Base-by-base conservation (phyloP, 306 rosid species). In the Cucumis cinereus region DNA sequence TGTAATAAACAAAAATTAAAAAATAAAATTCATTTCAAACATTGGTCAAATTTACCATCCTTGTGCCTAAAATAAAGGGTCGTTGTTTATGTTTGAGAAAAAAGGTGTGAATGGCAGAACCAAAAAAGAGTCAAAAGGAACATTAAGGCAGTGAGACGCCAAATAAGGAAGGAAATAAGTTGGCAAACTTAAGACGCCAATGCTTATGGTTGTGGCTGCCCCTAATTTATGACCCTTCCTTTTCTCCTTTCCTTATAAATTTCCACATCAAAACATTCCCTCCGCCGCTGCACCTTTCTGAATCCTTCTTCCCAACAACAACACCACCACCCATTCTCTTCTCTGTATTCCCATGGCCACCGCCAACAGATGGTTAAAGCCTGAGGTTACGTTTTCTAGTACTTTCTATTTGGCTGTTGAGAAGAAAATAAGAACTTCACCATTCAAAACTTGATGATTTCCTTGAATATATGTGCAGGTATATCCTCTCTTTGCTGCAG, bases 401-500 rank as follows among this genome's bases (percentile, higher is more conserved):
- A 9, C 36, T 49, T 79, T 38, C 28, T 62, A 78, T 78, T 78
- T 80, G 77, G 56, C 40, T 67, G 52, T 10, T 49, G 24, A 61
- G 67, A 64, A 53, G 41, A 63, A 36, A 41, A 6, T 35, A 69
- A 43, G 0, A 5, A 7, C 14, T 69, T 69, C 14, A 22, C 57
- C 38, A 7, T 17, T 28, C 54, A 59, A 6, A 67, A 9, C n/a
- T 60, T 35, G 58, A 16, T 40, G 43, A 16, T 24, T 57, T 71
- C 20, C 49, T 70, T 35, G 56, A 22, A 36, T 40, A 17, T 52
- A 69, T 55, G 35, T 60, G 75, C 74, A 94, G 98, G 98, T 91
- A 6, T 94, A 85, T 80, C 98, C 98, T 4, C 91, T 94, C 69
- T 87, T 91, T 60, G 95, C 91, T 10, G 36, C 97, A 0, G 88